Percentiles rank a stretch among this genome's conserved stretches.
Conservation (phyloP, 2,329 filamentous ascomycete genomes). For the Tympanopsis confertula region DNA sequence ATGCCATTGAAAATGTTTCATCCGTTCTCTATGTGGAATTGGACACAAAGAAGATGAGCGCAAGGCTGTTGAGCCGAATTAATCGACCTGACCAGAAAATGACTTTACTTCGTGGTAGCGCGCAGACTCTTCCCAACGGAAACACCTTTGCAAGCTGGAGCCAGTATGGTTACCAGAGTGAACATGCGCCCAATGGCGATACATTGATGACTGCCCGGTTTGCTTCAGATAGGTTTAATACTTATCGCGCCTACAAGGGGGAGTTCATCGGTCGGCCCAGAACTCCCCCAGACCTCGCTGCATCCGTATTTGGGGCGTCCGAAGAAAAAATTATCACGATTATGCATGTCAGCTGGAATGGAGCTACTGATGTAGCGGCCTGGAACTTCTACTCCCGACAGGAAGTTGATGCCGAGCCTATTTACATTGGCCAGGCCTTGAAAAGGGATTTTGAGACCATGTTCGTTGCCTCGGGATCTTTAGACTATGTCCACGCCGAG, state of each 20-base stretch:
- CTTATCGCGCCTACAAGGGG: constrained; percentile 26
- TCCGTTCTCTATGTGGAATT: constrained; percentile 15
- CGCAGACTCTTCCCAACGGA: constrained; percentile 20
- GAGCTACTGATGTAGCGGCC: constrained; percentile 19
- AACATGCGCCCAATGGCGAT: constrained; percentile 21
- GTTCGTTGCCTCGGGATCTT: constrained; percentile 9
- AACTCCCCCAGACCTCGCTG: constrained; percentile 24
- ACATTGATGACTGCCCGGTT: constrained; percentile 22
- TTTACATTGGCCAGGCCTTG: constrained; percentile 4
- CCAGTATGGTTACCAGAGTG: constrained; percentile 23
- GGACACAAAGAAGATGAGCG: constrained; percentile 15
- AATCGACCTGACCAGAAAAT: constrained; percentile 16
- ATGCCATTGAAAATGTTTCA: constrained; percentile 12
- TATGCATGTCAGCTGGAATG: constrained; percentile 26
- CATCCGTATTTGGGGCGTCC: constrained; percentile 18
- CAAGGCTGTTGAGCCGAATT: constrained; percentile 13
- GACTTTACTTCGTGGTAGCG: constrained; percentile 19
- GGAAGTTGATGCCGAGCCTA: constrained; percentile 5
- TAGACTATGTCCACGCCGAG: constrained; percentile 17
- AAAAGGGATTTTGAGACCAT: constrained; percentile 4
- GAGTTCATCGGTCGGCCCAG: constrained; percentile 24
- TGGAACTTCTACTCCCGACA: constrained; percentile 21
- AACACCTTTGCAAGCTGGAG: constrained; percentile 27
- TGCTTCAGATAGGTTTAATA: constrained; percentile 20
- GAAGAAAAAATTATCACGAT: constrained; percentile 13